phyloP scores from a whole-genome alignment of 257 asterid species.

The Scutellaria galericulata region DNA sequence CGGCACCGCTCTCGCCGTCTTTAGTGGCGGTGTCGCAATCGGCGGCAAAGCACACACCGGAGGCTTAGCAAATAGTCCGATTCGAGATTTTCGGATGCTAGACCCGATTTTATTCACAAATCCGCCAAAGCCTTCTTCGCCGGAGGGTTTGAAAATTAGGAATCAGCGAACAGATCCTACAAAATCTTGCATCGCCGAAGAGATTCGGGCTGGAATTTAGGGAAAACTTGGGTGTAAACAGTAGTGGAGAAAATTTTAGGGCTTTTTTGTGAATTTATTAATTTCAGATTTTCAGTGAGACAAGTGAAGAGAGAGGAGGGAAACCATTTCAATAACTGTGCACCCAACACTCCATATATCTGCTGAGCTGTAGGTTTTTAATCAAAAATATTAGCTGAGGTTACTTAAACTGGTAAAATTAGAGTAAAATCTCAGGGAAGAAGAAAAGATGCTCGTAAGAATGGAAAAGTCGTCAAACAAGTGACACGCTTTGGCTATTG shows the following conservation, averaged over 20 bases:
- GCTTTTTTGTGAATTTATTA: conserved; percentile 43
- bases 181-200: conserved; percentile 79
- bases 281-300: conserved; percentile 41
- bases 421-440: neutral
- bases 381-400: conserved; percentile 30
- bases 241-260: conserved; percentile 43
- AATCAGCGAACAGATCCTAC: conserved; percentile 96
- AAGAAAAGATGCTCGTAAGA: conserved; percentile 1
- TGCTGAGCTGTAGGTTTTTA: conserved; percentile 71
- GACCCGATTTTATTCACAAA: conserved; percentile 93
- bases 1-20: conserved; percentile 39
- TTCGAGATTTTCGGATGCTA: conserved; percentile 87
- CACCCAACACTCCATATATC: conserved; percentile 99
- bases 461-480: conserved; percentile 1
- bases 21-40: conserved; percentile 44
- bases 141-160: conserved; percentile 79
- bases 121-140: conserved; percentile 76
- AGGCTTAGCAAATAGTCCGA: conserved; percentile 75
- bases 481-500: neutral
- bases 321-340: conserved; percentile 98
- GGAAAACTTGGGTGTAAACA: conserved; percentile 5
- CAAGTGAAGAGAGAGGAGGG: conserved; percentile 35
- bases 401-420: conserved; percentile 28
- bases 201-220: neutral
- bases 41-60: conserved; percentile 72